Conservation (phyloP, 1,284 basidiomycete genomes). For the Cutaneotrichosporon dermatis region DNA sequence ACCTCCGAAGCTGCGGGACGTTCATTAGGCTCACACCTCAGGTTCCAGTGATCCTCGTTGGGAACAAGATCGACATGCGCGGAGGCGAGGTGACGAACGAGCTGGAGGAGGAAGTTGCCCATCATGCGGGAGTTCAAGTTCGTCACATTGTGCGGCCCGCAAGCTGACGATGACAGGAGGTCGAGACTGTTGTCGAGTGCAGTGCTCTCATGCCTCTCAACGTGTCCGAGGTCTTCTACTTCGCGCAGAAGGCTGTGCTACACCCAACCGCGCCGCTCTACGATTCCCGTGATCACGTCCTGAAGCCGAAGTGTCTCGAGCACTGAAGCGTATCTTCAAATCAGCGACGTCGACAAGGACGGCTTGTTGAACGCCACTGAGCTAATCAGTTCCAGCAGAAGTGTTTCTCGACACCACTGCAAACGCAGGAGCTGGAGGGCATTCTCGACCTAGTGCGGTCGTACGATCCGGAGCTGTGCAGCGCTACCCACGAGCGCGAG, state of each 20-base stretch:
- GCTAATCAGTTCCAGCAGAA: slow-evolving; percentile 97
- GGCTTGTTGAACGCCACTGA: slow-evolving; percentile 84
- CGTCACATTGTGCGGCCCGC: slow-evolving; percentile 3
- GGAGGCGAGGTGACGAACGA: slow-evolving; percentile 91
- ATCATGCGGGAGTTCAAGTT: slow-evolving; percentile 98
- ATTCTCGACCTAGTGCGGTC: slow-evolving; percentile 80
- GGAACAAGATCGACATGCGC: slow-evolving; percentile 95
- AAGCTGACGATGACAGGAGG: slow-evolving; percentile 60
- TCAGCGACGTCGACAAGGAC: slow-evolving; percentile 94
- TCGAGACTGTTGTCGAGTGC: slow-evolving; percentile 97
- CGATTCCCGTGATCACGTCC: slow-evolving; percentile 89
- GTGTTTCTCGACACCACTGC: slow-evolving; percentile 90
- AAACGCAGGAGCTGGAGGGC: slow-evolving; percentile 86
- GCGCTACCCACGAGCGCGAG: slow-evolving; percentile 26
- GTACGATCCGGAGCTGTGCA: slow-evolving; percentile 53
- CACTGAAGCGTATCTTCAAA: slow-evolving; percentile 91
- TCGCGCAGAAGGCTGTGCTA: slow-evolving; percentile 95
- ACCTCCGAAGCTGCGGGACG: not conserved
- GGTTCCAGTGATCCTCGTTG: slow-evolving; percentile 95
- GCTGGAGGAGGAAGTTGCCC: slow-evolving; percentile 87
- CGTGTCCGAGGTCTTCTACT: slow-evolving; percentile 98
- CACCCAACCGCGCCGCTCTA: slow-evolving; percentile 96
- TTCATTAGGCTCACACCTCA: slow-evolving; percentile 42
- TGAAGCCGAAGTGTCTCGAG: slow-evolving; percentile 91
- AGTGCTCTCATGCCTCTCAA: slow-evolving; percentile 85